Base-by-base conservation (phyloP, 768 basidiomycete genomes). In the Lactarius hatsudake region DNA sequence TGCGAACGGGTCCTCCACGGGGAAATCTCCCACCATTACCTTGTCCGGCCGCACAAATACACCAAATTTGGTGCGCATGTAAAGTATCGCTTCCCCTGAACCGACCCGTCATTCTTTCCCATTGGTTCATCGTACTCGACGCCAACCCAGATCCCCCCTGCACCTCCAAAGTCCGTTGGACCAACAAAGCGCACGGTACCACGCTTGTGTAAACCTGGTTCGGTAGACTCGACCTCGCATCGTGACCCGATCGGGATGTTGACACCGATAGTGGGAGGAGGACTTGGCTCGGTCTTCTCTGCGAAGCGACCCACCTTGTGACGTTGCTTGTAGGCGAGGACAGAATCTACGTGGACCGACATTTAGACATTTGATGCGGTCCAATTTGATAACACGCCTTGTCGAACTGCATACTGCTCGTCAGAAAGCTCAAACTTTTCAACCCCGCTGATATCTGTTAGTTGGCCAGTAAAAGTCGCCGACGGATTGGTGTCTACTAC, bases 91-190 rank as follows among this genome's bases (percentile, higher is more conserved):
- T 87, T 86, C 1, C 92, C 94, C 73, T 94, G 84, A 3, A 96
- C 90, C 0, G 95, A 96, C 70, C 96, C 96, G 75, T 98, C 91
- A 69, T 96, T 95, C 79, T 96, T 98, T 13, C 96, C 96, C 28
- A 93, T 82, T 3, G 96, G 96, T 72, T 98, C 96, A 74, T 98
- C 96, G 73, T 95, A 93, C 75, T 96, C 93, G 23, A 98, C 81
- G 0, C 96, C 96, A 1, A 98, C 84, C 96, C 96, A 98, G 0
- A 86, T 76, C 0, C 89, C 86, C 4, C 77, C 74, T 17, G 80
- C 84, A 66, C 82, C 84, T 12, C 85, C 86, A 73, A 98, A 97
- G 64, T 83, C 81, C 0, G 95, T 93, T 43, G 79, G 76, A 0
- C 96, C 96, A 32, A 94, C 87, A 72, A 88, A 98, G n/a, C 88